Evolutionary conservation across 2,329 filamentous ascomycete species (phyloP).

Genomic region (Cadophora luteo-olivacea): DNA sequence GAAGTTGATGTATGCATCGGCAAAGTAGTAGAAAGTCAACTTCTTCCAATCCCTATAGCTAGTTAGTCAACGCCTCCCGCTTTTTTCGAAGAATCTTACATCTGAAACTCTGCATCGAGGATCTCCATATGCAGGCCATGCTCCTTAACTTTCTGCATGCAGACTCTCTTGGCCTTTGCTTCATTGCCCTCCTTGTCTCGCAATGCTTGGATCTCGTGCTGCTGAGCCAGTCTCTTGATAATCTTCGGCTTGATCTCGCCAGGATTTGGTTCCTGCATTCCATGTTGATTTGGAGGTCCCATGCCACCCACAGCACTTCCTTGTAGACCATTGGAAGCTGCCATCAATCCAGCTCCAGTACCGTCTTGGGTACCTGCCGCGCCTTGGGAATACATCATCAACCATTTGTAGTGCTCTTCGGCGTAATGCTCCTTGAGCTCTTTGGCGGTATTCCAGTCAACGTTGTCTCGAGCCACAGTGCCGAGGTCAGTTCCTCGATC

Average conservation of each 20-base stretch:
- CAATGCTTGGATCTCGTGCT: slow-evolving; percentile 86
- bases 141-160: slow-evolving; percentile 95
- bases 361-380: slow-evolving; percentile 68
- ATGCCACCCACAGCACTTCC: slow-evolving; percentile 79
- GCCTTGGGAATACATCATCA: slow-evolving; percentile 97
- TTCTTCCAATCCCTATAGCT: slow-evolving; percentile 92
- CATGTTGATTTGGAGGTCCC: slow-evolving; percentile 76
- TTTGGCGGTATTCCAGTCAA: slow-evolving; percentile 87
- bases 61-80: slow-evolving; percentile 23
- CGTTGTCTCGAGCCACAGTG: slow-evolving; percentile 86
- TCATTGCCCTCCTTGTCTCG: slow-evolving; percentile 97
- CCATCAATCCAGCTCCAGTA: slow-evolving; percentile 66
- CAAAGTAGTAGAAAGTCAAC: slow-evolving; percentile 98
- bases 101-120: slow-evolving; percentile 96
- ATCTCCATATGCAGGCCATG: slow-evolving; percentile 98
- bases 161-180: slow-evolving; percentile 95
- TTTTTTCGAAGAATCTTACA: slow-evolving; percentile 65
- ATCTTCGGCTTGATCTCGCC: slow-evolving; percentile 92
- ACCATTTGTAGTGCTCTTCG: slow-evolving; percentile 96
- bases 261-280: slow-evolving; percentile 72
- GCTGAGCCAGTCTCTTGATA: slow-evolving; percentile 92
- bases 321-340: slow-evolving; percentile 67
- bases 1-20: slow-evolving; percentile 98
- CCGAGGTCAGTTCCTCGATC: slow-evolving; percentile 96
- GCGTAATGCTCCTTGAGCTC: slow-evolving; percentile 89